Percentiles rank a stretch among this genome's conserved stretches.
phyloP scores from a whole-genome alignment of 441 rosid genomes.

The Flueggea neowawraea region DNA sequence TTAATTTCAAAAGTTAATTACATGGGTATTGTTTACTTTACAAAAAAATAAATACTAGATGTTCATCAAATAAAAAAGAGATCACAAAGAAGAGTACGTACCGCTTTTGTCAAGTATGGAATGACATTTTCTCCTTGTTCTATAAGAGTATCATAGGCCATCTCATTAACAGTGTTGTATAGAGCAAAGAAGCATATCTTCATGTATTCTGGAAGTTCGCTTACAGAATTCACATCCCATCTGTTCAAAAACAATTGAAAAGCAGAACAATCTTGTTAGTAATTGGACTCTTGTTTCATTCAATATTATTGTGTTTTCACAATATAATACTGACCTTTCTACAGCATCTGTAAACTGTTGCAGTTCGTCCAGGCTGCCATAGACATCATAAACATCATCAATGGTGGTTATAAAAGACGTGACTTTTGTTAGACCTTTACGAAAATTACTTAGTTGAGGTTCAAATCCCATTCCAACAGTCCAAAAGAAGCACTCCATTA shows the following conservation, averaged over 20 bases:
- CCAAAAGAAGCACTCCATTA: slow-evolving; percentile 28
- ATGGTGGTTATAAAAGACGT: slow-evolving; percentile 16
- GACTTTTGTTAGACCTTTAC: slow-evolving; percentile 20
- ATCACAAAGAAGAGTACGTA: not conserved
- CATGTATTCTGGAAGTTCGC: slow-evolving; percentile 31
- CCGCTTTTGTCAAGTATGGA: slow-evolving; percentile 15
- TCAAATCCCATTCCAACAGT: slow-evolving; percentile 17
- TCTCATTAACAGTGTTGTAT: slow-evolving; percentile 12
- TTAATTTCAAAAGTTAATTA: not conserved
- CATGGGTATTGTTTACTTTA: not conserved
- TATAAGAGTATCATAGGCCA: slow-evolving; percentile 13
- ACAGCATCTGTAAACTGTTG: slow-evolving; percentile 25
- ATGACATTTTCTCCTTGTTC: slow-evolving; percentile 13
- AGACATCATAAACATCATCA: slow-evolving; percentile 36
- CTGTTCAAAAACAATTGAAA: slow-evolving; percentile 4
- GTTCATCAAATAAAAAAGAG: too few species aligned
- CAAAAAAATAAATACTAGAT: not conserved
- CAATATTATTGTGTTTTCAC: too few species aligned
- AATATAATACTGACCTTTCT: slow-evolving; percentile 12
- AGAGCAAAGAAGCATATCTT: slow-evolving; percentile 21
- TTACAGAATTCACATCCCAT: slow-evolving; percentile 19
- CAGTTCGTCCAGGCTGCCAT: slow-evolving; percentile 30
- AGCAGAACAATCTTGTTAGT: too few species aligned
- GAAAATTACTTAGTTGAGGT: slow-evolving; percentile 15
- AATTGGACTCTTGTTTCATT: too few species aligned